These are phyloP conservation scores for Ascochyta viciae-villosae DNA, from an alignment of 2,329 filamentous ascomycete species.

Conservation along the genomic window DNA sequence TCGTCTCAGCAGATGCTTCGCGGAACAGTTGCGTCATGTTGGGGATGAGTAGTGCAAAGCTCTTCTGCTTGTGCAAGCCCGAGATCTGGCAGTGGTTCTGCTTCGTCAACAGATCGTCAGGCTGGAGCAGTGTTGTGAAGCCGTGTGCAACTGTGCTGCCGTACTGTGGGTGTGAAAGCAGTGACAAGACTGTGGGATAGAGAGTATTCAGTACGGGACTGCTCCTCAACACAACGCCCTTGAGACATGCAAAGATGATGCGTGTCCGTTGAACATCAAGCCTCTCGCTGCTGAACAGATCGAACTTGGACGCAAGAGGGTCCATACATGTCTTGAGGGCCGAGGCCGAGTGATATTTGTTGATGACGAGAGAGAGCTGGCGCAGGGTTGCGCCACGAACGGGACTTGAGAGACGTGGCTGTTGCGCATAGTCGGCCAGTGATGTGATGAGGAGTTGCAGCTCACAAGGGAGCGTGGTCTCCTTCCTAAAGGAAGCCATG, in stretches of 20 bases:
- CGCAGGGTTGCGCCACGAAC: conserved; percentile 48
- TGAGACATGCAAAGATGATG: conserved; percentile 66
- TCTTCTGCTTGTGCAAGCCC: conserved; percentile 68
- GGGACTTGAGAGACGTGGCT: conserved; percentile 32
- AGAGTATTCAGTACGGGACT: conserved; percentile 52
- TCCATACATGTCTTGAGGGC: conserved; percentile 51
- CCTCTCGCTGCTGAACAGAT: conserved; percentile 42
- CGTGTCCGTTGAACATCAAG: conserved; percentile 55
- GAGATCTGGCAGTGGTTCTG: conserved; percentile 68
- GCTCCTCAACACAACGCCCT: conserved; percentile 66
- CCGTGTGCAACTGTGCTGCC: conserved; percentile 62
- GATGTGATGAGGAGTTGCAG: conserved; percentile 41
- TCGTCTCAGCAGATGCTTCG: conserved; percentile 53
- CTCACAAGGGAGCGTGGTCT: conserved; percentile 43
- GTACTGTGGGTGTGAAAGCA: conserved; percentile 57
- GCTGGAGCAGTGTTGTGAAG: conserved; percentile 65
- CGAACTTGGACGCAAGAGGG: conserved; percentile 44
- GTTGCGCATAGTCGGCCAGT: conserved; percentile 49
- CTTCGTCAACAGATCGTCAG: conserved; percentile 67
- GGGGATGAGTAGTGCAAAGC: conserved; percentile 66
- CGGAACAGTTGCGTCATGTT: conserved; percentile 62
- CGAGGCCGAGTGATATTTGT: conserved; percentile 56
- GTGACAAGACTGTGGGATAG: conserved; percentile 56
- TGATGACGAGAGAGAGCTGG: conserved; percentile 56
- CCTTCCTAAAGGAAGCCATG: conserved; percentile 57